phyloP scores from a whole-genome alignment of 1,284 basidiomycete species.

The Boletus smithii region DNA sequence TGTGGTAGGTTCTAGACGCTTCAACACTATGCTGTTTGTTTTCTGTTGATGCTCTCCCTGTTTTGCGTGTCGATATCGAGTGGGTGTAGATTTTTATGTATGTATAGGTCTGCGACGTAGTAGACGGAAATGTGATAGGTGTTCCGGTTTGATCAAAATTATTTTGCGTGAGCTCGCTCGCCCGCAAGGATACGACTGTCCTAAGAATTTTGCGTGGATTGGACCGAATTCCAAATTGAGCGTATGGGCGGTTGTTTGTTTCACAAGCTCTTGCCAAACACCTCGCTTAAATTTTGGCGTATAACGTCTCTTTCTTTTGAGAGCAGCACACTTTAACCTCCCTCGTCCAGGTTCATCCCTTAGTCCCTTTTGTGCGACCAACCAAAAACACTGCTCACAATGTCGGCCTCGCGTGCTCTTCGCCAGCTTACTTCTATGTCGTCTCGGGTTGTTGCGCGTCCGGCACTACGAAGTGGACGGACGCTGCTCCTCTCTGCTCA shows the following conservation, averaged over 20 bases:
- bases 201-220: too few relatives aligned
- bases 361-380: too few relatives aligned
- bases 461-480: constrained; percentile 24
- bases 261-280: constrained; percentile 35
- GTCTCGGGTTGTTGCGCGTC: constrained; percentile 35
- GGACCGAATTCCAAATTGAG: constrained; percentile 25
- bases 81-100: background rate
- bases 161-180: too few relatives aligned
- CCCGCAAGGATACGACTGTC: too few relatives aligned
- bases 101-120: constrained; percentile 8
- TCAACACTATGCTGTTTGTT: constrained; percentile 2
- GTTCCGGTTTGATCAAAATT: background rate
- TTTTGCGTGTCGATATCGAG: constrained; percentile 1
- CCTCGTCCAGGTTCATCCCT: too few relatives aligned
- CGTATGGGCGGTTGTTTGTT: constrained; percentile 31
- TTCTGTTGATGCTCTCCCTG: constrained; percentile 1
- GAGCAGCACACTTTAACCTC: too few relatives aligned
- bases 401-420: constrained; percentile 45
- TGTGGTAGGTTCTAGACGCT: background rate
- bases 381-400: constrained; percentile 20
- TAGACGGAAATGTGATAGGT: background rate
- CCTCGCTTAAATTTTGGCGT: constrained; percentile 29
- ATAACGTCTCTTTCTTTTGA: too few relatives aligned
- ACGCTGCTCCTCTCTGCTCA: constrained; percentile 20
- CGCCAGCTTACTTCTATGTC: constrained; percentile 41